Base-by-base conservation (phyloP, 805 yeast genomes). In the Candida caryicola region DNA sequence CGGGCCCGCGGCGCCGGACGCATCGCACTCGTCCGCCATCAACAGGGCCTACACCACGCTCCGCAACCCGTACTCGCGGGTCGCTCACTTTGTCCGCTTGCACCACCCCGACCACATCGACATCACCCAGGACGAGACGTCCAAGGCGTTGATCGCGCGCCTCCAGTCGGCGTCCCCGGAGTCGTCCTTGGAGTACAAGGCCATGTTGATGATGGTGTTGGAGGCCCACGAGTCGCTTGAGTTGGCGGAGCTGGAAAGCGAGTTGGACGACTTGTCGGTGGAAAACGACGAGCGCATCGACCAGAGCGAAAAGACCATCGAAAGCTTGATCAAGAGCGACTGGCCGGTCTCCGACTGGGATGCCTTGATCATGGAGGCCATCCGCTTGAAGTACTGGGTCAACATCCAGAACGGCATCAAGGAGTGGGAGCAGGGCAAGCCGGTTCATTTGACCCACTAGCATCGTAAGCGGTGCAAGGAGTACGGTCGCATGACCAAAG, bases 211-310 rank as follows among this genome's bases (percentile, higher is more conserved):
- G 82, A 77, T 78, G 31, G 84, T 91, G 16, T 67, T 91, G 62
- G 95, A 88, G 47, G 79, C 87, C 4, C 93, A 90, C 56, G 99
- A 91, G 59, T 75, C 77, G 29, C 64, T 90, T 40, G 95, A 86
- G 44, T 78, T 78, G 46, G 81, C 87, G 4, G 64, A 67, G 1
- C 63, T 61, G 36, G 83, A 77, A 35, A 62, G 69, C 2, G 95
- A 86, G 33, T 66, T 86, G 23, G 72, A 61, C 1, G 59, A 50
- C 0, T 53, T 88, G 29, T 69, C 73, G 21, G 51, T 45, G 7
- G 83, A 78, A 40, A 89, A 88, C 49, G 73, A 79, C 23, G 56
- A 45, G 14, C 69, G 90, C 26, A 76, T 88, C 18, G 50, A 57
- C 1, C 59, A 59, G 1, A 57, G 79, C 2, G 81, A 76, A 41